These are phyloP conservation scores for Paramecium primaurelia DNA, from an alignment of 73 alveolate species.

Conservation along the genomic window DNA sequence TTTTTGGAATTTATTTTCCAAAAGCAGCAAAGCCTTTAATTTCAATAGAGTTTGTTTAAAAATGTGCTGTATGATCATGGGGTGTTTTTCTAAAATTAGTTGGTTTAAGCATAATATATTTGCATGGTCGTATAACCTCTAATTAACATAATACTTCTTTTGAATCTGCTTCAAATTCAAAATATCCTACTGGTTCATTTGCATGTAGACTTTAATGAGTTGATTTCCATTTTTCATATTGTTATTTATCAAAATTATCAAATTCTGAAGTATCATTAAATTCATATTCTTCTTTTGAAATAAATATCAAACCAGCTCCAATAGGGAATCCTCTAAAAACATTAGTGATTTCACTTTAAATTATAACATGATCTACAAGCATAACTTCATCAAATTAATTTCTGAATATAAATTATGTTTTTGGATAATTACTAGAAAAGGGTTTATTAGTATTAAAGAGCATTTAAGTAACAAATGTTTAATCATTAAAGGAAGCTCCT, in stretches of 20 bases:
- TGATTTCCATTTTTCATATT: slow-evolving; percentile 63
- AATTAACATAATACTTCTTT: not conserved
- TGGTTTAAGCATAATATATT: slow-evolving; percentile 65
- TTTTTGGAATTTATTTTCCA: not conserved
- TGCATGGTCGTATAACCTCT: slow-evolving; percentile 53
- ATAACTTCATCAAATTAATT: slow-evolving; percentile 57
- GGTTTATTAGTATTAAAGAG: slow-evolving; percentile 53
- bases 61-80: slow-evolving; percentile 36
- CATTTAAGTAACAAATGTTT: slow-evolving; percentile 58
- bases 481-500: slow-evolving; percentile 68
- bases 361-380: slow-evolving; percentile 49
- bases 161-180: slow-evolving; percentile 59
- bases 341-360: slow-evolving; percentile 60
- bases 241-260: slow-evolving; percentile 50
- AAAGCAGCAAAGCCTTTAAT: not conserved
- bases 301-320: slow-evolving; percentile 73
- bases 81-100: slow-evolving; percentile 69
- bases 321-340: slow-evolving; percentile 70
- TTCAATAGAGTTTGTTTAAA: not conserved
- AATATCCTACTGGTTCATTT: slow-evolving; percentile 73
- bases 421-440: slow-evolving; percentile 70
- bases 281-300: slow-evolving; percentile 50
- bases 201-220: slow-evolving; percentile 52
- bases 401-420: slow-evolving; percentile 62
- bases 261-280: slow-evolving; percentile 61